Evolutionary conservation across 2,329 filamentous ascomycete species (phyloP), one percentile per base, ranked within the genome.

Genomic region (Xylogone sp.): DNA sequence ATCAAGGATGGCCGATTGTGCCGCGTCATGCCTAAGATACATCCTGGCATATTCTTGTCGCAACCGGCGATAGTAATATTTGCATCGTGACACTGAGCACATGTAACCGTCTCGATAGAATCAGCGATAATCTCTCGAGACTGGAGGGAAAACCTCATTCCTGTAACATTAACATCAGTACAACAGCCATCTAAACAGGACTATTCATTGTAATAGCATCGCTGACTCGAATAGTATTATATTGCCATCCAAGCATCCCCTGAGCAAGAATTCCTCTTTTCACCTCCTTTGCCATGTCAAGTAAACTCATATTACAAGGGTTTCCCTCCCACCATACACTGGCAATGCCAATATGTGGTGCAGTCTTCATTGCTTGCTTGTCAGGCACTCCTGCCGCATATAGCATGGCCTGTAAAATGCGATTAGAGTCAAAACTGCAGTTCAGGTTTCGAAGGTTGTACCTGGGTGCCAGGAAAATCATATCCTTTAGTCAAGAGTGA

Each of bases 261-360:
- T n/a, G n/a, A n/a, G n/a, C n/a, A n/a, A n/a, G n/a, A n/a, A n/a
- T n/a, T n/a, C n/a, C n/a, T n/a, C n/a, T n/a, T n/a, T n/a, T n/a
- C n/a, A n/a, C n/a, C n/a, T n/a, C n/a, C n/a, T n/a, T n/a, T n/a
- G n/a, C n/a, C 19, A 45, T 18, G 44, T 59, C 39, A 61, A 52
- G 34, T 43, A 16, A 16, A 78, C 85, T 72, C 71, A 89, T 86
- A n/a, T 96, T 96, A 82, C 92, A 97, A 39, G 93, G 90, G 67
- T 97, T 97, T 22, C 93, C 93, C 71, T 97, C 91, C 92, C 92
- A 97, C 92, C 92, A 97, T 3, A 97, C 89, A 4, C 88, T 91
- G 7, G 91, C 87, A 65, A 97, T 83, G 52, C 93, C 93, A 21
- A 97, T 88, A 57, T 97, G 93, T 10, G 93, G 90, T 48, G 88